Percentiles rank a stretch among this genome's conserved stretches.
phyloP scores from a whole-genome alignment of 1,139 yeast species.

The Suhomyces terraborum region DNA sequence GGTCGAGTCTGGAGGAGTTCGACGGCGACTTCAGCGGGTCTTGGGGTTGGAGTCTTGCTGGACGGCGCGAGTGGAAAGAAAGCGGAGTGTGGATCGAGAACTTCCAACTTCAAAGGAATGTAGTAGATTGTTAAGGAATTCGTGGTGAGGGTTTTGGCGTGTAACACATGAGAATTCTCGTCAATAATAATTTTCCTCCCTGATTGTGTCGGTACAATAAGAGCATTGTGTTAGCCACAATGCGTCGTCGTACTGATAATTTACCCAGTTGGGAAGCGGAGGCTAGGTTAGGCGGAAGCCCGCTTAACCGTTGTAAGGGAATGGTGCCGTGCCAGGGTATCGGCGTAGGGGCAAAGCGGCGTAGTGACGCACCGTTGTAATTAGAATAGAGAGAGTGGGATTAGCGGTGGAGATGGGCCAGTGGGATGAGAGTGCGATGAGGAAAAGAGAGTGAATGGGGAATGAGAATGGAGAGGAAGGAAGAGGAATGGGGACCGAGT shows the following conservation, averaged over 20 bases:
- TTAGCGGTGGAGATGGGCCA: not conserved
- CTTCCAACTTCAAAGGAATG: not conserved
- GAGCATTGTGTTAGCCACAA: slow-evolving; percentile 7
- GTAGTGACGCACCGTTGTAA: not conserved
- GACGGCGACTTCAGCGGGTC: too few relatives aligned
- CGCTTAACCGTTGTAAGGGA: slow-evolving; percentile 3
- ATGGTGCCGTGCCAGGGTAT: slow-evolving; percentile 9
- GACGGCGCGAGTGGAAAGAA: too few relatives aligned
- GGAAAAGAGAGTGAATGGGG: too few relatives aligned
- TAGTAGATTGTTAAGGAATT: not conserved
- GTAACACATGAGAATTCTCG: slow-evolving; percentile 10
- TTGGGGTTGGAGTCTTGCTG: too few relatives aligned
- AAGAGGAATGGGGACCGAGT: not conserved
- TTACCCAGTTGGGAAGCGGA: slow-evolving; percentile 6
- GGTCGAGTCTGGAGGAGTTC: not conserved
- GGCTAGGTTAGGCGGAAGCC: not conserved
- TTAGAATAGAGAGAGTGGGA: slow-evolving; percentile 2
- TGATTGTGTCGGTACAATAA: slow-evolving; percentile 4
- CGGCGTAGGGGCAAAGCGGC: too few relatives aligned
- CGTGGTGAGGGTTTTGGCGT: slow-evolving; percentile 5
- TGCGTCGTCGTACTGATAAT: slow-evolving; percentile 3
- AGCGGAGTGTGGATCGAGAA: not conserved
- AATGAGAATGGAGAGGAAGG: not conserved
- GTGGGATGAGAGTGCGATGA: not conserved
- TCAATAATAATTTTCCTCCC: slow-evolving; percentile 9